Conservation (phyloP, 495 filamentous ascomycete species). For the Trypethelium eluteriae region DNA sequence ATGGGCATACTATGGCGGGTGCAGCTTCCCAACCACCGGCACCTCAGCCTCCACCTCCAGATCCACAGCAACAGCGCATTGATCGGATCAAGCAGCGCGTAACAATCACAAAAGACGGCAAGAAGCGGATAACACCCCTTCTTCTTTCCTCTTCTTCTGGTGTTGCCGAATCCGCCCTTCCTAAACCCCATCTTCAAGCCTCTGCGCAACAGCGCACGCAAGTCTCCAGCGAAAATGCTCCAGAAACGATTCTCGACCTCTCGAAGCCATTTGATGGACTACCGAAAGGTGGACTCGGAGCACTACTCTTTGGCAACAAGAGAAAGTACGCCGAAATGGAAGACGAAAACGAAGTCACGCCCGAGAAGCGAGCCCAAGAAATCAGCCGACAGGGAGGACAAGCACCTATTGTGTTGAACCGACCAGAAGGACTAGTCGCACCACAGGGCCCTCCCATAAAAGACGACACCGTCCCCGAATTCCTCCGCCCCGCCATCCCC, state of each 20-base stretch:
- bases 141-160: slow-evolving; percentile 79
- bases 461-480: slow-evolving; percentile 52
- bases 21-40: slow-evolving; percentile 32
- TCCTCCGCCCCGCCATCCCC: slow-evolving; percentile 76
- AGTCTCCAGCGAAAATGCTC: slow-evolving; percentile 53
- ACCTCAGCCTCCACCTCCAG: slow-evolving; percentile 26
- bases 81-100: slow-evolving; percentile 81
- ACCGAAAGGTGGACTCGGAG: slow-evolving; percentile 77
- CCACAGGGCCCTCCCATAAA: slow-evolving; percentile 19
- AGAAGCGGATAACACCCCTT: slow-evolving; percentile 87
- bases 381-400: slow-evolving; percentile 53
- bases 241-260: slow-evolving; percentile 79
- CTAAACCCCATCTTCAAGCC: slow-evolving; percentile 72
- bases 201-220: slow-evolving; percentile 49
- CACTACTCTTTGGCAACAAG: slow-evolving; percentile 87
- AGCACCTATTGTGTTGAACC: slow-evolving; percentile 65
- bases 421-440: slow-evolving; percentile 62
- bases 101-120: slow-evolving; percentile 92
- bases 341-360: slow-evolving; percentile 59
- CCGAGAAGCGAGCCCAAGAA: slow-evolving; percentile 53
- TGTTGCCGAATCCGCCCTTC: slow-evolving; percentile 75
- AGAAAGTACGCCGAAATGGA: slow-evolving; percentile 64
- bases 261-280: slow-evolving; percentile 92
- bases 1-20: slow-evolving; percentile 24
- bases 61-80: slow-evolving; percentile 58